Base-by-base conservation (phyloP, 306 rosid species). In the Betula pendula region DNA sequence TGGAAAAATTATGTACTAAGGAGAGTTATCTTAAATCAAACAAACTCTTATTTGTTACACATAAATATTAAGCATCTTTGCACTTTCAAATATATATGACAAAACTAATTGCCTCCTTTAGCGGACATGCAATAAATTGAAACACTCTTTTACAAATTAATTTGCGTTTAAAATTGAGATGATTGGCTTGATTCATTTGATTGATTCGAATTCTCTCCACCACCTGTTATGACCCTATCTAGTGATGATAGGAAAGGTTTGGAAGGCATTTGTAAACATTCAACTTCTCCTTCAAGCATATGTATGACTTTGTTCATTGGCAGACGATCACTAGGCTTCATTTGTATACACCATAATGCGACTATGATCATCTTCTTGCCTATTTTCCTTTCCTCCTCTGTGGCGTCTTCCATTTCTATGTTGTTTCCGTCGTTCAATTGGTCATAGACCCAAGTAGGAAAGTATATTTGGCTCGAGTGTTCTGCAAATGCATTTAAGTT, bases 261-360 rank as follows among this genome's bases (percentile, higher is more conserved):
- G 0, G 48, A 38, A 15, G 84, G 77, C 45, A 75, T 70, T 62
- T 81, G 56, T 38, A 60, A 6, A 42, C 15, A 5, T 3, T 66
- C 43, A 0, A 48, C 42, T 7, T 56, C 62, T 12, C 75, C 63
- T 80, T 55, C 80, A 17, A 66, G 72, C 77, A 70, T 81, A 42
- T 75, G 51, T 4, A 59, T 0, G 1, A 70, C 80, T 65, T 60
- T 81, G 20, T 51, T 60, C 73, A 70, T 81, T 0, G 77, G 38
- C 70, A 77, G 77, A 58, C 80, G 72, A 40, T 81, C 29, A 0
- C 0, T 27, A 3, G 80, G 73, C 56, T 24, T 50, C 68, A 75
- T 16, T 14, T 81, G 73, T 68, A 81, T 81, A 68, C 84, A 81
- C 14, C 84, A 81, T 50, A 81, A 52, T 12, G 77, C 77, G 20